phyloP scores from a whole-genome alignment of 73 alveolate genomes.

The Stentor coeruleus region DNA sequence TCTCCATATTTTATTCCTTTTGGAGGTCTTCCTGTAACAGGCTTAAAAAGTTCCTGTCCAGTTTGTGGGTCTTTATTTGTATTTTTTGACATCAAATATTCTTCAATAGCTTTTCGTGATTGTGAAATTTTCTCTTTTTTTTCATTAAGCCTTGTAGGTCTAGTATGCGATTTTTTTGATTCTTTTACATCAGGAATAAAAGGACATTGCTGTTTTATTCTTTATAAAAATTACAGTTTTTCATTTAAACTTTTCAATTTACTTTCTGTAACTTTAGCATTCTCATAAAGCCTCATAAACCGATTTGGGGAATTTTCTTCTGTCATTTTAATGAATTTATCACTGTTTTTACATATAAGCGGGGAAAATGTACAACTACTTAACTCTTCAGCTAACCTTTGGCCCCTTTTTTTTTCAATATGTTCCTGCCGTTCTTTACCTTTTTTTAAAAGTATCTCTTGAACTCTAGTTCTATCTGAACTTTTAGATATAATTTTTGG shows the following conservation, averaged over 20 bases:
- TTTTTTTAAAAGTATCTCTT: neutral
- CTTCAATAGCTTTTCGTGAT: constrained; percentile 8
- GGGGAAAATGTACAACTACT: constrained; percentile 14
- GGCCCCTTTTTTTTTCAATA: constrained; percentile 5
- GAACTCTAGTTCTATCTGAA: neutral
- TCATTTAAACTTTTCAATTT: neutral
- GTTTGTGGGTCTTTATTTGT: neutral
- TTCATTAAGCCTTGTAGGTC: neutral
- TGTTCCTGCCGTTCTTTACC: neutral
- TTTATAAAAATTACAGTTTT: neutral
- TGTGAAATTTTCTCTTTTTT: neutral
- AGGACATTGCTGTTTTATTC: constrained; percentile 9
- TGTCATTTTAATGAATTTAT: no score
- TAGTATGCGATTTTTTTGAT: neutral
- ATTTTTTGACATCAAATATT: neutral
- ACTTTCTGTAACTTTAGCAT: neutral
- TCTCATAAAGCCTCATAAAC: neutral
- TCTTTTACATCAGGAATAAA: neutral
- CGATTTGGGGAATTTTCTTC: neutral
- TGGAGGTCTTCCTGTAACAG: constrained; percentile 9
- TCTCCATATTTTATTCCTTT: neutral
- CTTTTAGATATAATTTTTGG: neutral
- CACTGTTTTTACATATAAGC: neutral
- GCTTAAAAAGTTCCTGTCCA: constrained; percentile 1
- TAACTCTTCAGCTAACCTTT: neutral